phyloP scores from a whole-genome alignment of 2,329 filamentous ascomycete species.

The Arthrobotrys megalospora region DNA sequence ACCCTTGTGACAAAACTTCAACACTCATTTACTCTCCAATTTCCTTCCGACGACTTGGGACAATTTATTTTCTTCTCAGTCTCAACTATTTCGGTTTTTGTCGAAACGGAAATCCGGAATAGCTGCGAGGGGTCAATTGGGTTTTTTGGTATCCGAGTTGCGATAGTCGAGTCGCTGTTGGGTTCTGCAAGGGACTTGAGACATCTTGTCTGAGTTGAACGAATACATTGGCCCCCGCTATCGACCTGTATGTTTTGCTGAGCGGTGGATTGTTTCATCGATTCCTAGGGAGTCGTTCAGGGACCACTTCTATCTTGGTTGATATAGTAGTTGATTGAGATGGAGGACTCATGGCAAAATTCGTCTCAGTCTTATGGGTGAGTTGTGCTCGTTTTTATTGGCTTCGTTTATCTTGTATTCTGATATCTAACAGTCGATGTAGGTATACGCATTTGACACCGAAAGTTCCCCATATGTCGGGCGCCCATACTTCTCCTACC shows the following conservation, averaged over 20 bases:
- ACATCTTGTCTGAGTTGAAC: slow-evolving; percentile 6
- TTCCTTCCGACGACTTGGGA: slow-evolving; percentile 40
- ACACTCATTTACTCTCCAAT: slow-evolving; percentile 45
- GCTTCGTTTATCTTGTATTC: not conserved
- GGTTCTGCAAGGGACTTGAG: slow-evolving; percentile 15
- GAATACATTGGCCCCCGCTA: not conserved
- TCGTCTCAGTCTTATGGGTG: slow-evolving; percentile 53
- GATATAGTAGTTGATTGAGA: slow-evolving; percentile 15
- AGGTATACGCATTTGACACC: slow-evolving; percentile 38
- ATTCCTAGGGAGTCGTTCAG: not conserved
- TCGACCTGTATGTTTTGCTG: slow-evolving; percentile 30
- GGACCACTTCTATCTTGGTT: not conserved
- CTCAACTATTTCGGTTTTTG: slow-evolving; percentile 20
- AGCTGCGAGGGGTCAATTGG: slow-evolving; percentile 11
- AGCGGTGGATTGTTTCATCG: not conserved
- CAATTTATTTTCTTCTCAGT: slow-evolving; percentile 38
- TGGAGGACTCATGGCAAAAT: slow-evolving; percentile 57
- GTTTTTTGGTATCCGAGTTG: not conserved
- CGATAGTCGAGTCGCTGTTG: slow-evolving; percentile 10
- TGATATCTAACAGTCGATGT: not conserved
- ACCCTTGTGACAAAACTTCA: slow-evolving; percentile 60
- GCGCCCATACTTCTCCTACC: slow-evolving; percentile 36
- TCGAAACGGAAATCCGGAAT: not conserved
- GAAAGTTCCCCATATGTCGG: slow-evolving; percentile 36
- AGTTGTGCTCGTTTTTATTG: not conserved